Conservation (phyloP, 768 basidiomycete species). For the Dacryopinax spathularia region DNA sequence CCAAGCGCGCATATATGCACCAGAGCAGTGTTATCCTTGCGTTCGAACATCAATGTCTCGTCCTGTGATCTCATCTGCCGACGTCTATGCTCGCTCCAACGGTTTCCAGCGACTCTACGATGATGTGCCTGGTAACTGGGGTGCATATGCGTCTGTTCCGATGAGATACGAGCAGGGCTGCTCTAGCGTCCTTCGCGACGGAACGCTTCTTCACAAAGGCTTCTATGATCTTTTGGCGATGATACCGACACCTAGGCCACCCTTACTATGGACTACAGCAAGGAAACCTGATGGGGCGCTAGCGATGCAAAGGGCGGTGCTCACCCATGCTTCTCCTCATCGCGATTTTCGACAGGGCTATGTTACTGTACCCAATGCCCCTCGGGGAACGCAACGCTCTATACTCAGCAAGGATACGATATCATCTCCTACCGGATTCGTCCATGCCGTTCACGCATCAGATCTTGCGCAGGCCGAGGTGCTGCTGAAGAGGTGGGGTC, state of each 20-base stretch:
- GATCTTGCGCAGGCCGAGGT: conserved; percentile 82
- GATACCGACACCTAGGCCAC: conserved; percentile 38
- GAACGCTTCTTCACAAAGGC: conserved; percentile 73
- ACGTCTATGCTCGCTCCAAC: neutral
- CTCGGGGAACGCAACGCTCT: conserved; percentile 22
- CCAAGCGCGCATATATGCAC: neutral
- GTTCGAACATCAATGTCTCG: neutral
- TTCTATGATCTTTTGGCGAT: conserved; percentile 75
- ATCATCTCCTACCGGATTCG: conserved; percentile 64
- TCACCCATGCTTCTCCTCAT: neutral
- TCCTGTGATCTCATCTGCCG: neutral
- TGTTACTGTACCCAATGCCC: neutral
- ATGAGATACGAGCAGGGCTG: neutral
- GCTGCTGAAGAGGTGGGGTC: conserved; percentile 73
- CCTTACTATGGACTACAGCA: neutral
- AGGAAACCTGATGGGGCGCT: neutral
- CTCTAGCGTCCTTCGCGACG: conserved; percentile 37
- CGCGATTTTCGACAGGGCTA: neutral
- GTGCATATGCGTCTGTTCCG: neutral
- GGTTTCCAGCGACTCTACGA: neutral
- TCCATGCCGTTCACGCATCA: conserved; percentile 86
- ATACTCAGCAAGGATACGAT: conserved; percentile 82
- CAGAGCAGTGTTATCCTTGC: neutral
- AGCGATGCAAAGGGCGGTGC: neutral
- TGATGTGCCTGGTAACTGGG: neutral